phyloP scores from a whole-genome alignment of 192 early-diverging fungal species.

The Cetraspora pellucida region DNA sequence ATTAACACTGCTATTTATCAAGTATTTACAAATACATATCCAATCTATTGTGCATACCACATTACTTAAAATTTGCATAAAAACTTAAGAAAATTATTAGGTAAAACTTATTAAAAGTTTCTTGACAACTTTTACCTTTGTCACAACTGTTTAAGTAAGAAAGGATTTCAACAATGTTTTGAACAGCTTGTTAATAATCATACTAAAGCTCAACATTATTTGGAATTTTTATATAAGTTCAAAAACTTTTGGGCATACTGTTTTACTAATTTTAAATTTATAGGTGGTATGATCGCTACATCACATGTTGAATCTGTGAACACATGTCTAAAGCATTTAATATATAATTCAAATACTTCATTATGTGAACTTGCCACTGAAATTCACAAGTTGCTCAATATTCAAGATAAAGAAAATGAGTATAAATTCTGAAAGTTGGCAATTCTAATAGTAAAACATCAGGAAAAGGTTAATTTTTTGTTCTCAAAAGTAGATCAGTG shows the following conservation, averaged over 20 bases:
- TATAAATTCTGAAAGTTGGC: background rate
- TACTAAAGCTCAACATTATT: background rate
- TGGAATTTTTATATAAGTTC: background rate
- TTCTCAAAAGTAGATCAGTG: background rate
- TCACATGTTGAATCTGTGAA: background rate
- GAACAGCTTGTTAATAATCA: background rate
- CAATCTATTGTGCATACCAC: background rate
- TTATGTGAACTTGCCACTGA: background rate
- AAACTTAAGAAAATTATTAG: background rate
- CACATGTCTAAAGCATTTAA: background rate
- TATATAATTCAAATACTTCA: background rate
- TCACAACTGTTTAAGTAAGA: background rate
- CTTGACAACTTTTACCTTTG: background rate
- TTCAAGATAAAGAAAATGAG: background rate
- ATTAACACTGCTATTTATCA: background rate
- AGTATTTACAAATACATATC: slow-evolving; percentile 1
- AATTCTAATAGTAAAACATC: background rate
- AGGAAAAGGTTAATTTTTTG: background rate
- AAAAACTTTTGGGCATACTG: background rate
- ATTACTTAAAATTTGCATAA: background rate
- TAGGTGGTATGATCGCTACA: background rate
- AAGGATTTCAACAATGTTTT: background rate
- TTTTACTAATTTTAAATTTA: slow-evolving; percentile 7
- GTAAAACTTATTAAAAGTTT: background rate
- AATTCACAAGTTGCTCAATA: background rate